Percentiles rank a stretch among this genome's conserved stretches.
Evolutionary conservation across 2,329 filamentous ascomycete species (phyloP).

Genomic region (Pestalotiopsis sp.): DNA sequence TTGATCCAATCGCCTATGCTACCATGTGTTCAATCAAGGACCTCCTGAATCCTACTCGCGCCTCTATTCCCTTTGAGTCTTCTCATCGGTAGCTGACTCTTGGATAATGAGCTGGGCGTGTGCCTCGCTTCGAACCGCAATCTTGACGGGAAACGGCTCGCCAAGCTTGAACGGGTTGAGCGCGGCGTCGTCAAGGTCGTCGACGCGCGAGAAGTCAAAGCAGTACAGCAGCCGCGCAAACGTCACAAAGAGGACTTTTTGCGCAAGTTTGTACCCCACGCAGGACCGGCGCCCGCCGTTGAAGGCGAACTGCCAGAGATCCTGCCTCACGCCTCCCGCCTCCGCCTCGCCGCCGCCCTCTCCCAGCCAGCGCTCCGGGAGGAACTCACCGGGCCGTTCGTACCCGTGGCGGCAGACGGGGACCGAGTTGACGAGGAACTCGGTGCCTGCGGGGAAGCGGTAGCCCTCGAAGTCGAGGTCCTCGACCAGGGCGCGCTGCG

Average conservation of each 20-base stretch:
- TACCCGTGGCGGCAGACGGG: constrained; percentile 29
- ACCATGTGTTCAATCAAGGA: too few relatives aligned
- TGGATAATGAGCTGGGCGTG: background rate
- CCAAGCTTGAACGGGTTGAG: background rate
- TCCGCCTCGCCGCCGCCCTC: background rate
- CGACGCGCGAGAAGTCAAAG: background rate
- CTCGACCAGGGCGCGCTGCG: constrained; percentile 40
- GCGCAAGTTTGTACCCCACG: background rate
- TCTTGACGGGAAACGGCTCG: background rate
- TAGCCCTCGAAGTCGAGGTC: constrained; percentile 51
- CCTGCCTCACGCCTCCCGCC: background rate
- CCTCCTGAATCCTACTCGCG: too few relatives aligned
- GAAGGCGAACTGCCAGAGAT: background rate
- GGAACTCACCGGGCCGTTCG: background rate
- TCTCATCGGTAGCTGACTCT: too few relatives aligned
- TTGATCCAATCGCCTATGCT: too few relatives aligned
- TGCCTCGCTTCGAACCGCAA: background rate
- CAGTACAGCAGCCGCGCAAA: background rate
- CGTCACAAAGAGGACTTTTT: background rate
- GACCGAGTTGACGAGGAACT: constrained; percentile 42
- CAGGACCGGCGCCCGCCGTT: background rate
- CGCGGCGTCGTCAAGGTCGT: background rate
- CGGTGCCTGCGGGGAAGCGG: constrained; percentile 44
- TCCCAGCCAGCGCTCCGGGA: background rate
- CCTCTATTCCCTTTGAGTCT: too few relatives aligned